Base-by-base conservation (phyloP, 2,329 filamentous ascomycete genomes). In the Phoma herbarum region DNA sequence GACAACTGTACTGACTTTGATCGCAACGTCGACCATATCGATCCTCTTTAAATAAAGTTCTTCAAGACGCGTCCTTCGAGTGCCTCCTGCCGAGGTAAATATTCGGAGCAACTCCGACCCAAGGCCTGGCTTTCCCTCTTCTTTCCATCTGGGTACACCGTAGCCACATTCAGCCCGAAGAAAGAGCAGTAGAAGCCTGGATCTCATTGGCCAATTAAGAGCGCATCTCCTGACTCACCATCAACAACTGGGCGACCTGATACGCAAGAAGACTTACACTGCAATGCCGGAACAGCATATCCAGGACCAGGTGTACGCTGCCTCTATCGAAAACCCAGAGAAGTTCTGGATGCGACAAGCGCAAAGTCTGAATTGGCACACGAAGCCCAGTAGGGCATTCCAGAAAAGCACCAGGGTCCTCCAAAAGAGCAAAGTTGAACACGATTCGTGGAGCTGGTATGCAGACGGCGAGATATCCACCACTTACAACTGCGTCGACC, bases 381-480 rank as follows among this genome's bases (percentile, higher is more conserved):
- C 87, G 71, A 84, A 85, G 53, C 93, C 93, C 8, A 84, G 84
- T 12, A 81, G 83, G 0, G 85, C 86, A 0, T 83, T 96, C 22
- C 79, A 80, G 3, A 81, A 79, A 37, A 84, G 82, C 20, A 86
- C 83, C 46, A 93, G 91, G 77, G 86, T 81, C 8, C 81, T 95
- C 4, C 75, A 81, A 47, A 77, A 82, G 52, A 85, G 79, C 63
- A 88, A 88, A 55, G 78, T 82, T n/a, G 80, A 82, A 16, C 88
- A 96, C 73, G 84, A 87, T 41, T 88, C 90, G 72, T 97, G 93
- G 93, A 86, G 87, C 62, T 98, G 94, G 94, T 97, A 96, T 67
- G 86, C 91, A 0, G 91, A 88, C 62, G 94, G 93, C 62, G 88
- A 95, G 79, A 91, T 98, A 67, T 95, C 90, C 37, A 97, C 92